Evolutionary conservation across 2,329 filamentous ascomycete species (phyloP).

Genomic region (Penicillium brasilianum): DNA sequence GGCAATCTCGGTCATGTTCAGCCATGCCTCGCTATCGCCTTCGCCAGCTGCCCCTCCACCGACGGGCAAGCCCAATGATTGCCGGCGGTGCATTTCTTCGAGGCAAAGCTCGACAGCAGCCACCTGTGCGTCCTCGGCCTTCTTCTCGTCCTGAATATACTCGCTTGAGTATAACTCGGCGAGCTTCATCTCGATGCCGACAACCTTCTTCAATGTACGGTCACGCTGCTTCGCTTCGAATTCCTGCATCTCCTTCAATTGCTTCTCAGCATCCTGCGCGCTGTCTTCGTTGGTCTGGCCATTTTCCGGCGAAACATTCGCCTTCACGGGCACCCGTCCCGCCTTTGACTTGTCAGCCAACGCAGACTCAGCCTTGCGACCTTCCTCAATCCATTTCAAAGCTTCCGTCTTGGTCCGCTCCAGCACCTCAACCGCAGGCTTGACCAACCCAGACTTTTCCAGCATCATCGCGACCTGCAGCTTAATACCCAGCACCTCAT

Average conservation of each 20-base stretch:
- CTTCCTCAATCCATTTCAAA: slow-evolving; percentile 47
- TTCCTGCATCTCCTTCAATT: slow-evolving; percentile 32
- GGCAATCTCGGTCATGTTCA: slow-evolving; percentile 47
- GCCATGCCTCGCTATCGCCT: slow-evolving; percentile 38
- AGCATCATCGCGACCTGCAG: slow-evolving; percentile 80
- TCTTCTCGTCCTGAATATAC: slow-evolving; percentile 73
- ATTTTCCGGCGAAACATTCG: slow-evolving; percentile 28
- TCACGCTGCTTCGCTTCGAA: slow-evolving; percentile 57
- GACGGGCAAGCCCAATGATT: slow-evolving; percentile 69
- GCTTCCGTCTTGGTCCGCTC: slow-evolving; percentile 77
- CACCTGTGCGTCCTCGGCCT: slow-evolving; percentile 74
- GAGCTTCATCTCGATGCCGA: slow-evolving; percentile 80
- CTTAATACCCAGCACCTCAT: slow-evolving; percentile 88
- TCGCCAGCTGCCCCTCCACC: slow-evolving; percentile 61
- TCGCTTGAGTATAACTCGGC: slow-evolving; percentile 80
- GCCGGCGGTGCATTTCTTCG: slow-evolving; percentile 72
- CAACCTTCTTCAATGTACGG: slow-evolving; percentile 72
- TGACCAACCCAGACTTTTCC: slow-evolving; percentile 74
- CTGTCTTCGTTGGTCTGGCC: slow-evolving; percentile 28
- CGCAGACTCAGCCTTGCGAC: slow-evolving; percentile 30
- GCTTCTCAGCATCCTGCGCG: slow-evolving; percentile 30
- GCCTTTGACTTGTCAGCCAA: slow-evolving; percentile 18
- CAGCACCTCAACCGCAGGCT: slow-evolving; percentile 74
- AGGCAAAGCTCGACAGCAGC: slow-evolving; percentile 83
- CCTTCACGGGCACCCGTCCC: slow-evolving; percentile 26